Evolutionary conservation across 1,284 basidiomycete genomes (phyloP), one percentile per base, ranked within the genome.

Genomic region (Ustilago lituana): DNA sequence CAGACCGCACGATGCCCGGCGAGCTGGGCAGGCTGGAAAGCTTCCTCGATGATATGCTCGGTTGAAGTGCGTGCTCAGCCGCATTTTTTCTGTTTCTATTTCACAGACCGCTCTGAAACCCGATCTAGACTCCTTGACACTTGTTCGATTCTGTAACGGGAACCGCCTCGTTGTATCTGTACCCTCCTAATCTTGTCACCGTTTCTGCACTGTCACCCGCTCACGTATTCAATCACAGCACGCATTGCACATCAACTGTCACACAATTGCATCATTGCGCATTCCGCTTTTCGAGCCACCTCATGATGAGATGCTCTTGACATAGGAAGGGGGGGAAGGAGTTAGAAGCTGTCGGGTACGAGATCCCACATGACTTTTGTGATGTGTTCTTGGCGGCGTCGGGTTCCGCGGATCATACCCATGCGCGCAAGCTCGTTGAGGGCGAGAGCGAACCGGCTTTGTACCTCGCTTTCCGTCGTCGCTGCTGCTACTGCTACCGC

Each of bases 341-440:
- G 7, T 39, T 26, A 60, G 33, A 50, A 60, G 29, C 52, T 64
- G 20, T 65, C 67, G 5, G 63, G 58, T 1, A 66, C 58, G 19
- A 80, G 53, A 43, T 80, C 79, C 70, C 73, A 79, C 49, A 79
- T 68, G 26, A 68, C 63, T 41, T 77, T 79, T 12, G 55, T 62
- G 22, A 78, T 63, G 37, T 80, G 79, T 40, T 80, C 79, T n/a
- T 59, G 48, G 23, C 74, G 64, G 11, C 79, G 48, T 24, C 71
- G 27, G 2, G 79, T 77, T 12, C 72, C 67, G 5, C 67, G 59
- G 6, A 80, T 51, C 46, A 80, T 65, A 20, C 79, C 79, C 71
- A 80, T 74, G 22, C 65, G 45, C 0, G 76, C 77, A 5, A 80
- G 52, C 40, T 79, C 68, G 54, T 78, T 73, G 47, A 80, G 54